A percentile compares a stretch with the other conserved stretches of the same genome.
phyloP scores from a whole-genome alignment of 2,329 filamentous ascomycete species.

The Cladosporium sp. region DNA sequence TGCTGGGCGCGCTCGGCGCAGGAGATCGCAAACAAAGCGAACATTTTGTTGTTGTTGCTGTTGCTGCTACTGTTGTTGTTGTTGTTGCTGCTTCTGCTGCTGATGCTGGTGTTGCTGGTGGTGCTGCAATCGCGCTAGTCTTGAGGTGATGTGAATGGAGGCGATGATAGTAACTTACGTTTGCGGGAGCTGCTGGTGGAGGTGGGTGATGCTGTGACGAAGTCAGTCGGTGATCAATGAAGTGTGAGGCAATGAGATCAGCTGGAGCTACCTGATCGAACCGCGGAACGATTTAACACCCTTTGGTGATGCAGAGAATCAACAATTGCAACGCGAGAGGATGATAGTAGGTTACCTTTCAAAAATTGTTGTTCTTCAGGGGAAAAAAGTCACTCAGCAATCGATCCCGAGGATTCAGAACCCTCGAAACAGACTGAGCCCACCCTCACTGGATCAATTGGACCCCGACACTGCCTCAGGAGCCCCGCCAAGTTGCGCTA shows the following conservation, averaged over 20 bases:
- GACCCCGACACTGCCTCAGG: too few relatives aligned
- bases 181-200: neutral
- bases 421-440: neutral
- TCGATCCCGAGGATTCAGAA: neutral
- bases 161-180: neutral
- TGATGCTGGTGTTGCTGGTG: neutral
- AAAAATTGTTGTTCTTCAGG: neutral
- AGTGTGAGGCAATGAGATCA: neutral
- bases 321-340: neutral
- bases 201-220: neutral
- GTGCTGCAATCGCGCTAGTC: neutral
- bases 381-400: neutral
- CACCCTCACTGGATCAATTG: neutral
- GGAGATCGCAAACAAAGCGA: neutral
- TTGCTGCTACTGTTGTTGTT: neutral
- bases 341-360: neutral
- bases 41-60: neutral
- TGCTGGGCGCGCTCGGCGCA: neutral
- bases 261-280: neutral
- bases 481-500: neutral
- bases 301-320: neutral
- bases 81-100: neutral
- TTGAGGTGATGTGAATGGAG: neutral
- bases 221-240: neutral
- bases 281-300: neutral